Evolutionary conservation across 306 rosid species (phyloP), one percentile per base, ranked within the genome.

Genomic region (Echinosophora koreensis): DNA sequence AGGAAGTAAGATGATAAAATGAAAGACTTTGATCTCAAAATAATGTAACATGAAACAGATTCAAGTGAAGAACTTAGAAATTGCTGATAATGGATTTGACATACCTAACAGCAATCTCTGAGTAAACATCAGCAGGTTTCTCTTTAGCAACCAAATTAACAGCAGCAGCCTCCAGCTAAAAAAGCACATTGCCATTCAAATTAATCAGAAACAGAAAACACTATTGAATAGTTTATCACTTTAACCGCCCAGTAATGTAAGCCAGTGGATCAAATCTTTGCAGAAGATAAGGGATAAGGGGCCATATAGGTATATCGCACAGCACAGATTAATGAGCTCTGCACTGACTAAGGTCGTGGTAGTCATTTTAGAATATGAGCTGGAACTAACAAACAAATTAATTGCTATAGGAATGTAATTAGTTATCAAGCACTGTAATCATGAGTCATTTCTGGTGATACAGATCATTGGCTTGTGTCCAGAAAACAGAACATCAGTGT

Each of bases 151-250:
- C 91, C 65, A 92, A 90, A 84, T 90, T 92, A 56, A 92, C 97
- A 16, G 97, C 97, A 58, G 96, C 96, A 81, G 96, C 97, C 86
- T 92, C 97, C 75, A 87, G 83, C 97, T 92, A 84, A 79, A 58
- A 71, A 64, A 58, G 22, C 17, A 60, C 52, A 81, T 47, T 74
- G 50, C 50, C 11, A 73, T 59, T 68, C 39, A 73, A 73, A 77
- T 58, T 42, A 76, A 49, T 74, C 39, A 74, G 58, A 70, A 66
- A 57, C 9, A 49, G 65, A 5, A 73, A 64, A 62, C 15, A 54
- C 12, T 51, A 77, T 52, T 50, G 51, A 47, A 12, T 41, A 73
- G 8, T n/a, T 66, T 44, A 18, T 22, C 55, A 65, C 50, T 57
- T 51, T 12, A 65, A 34, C 35, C 37, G 65, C 28, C 30, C 51